Conservation (phyloP, 2,329 filamentous ascomycete genomes). For the Pyrenochaeta sp. region DNA sequence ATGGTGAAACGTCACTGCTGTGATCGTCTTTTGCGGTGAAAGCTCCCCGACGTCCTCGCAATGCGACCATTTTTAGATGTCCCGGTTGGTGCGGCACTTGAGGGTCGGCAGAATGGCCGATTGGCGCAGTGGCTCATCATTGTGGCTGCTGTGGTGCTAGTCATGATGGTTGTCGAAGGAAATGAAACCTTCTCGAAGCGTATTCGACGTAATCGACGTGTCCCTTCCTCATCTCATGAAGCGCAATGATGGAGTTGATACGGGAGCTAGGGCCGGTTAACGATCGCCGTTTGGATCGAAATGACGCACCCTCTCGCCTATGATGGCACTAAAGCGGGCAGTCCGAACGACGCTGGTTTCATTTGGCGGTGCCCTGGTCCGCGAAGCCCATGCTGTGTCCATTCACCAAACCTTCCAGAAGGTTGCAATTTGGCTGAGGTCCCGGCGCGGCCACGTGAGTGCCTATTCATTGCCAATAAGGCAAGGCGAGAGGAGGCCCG, state of each 20-base stretch:
- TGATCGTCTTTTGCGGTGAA: conserved; percentile 13
- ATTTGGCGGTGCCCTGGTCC: conserved; percentile 30
- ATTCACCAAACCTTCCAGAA: conserved; percentile 27
- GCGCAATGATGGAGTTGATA: conserved; percentile 21
- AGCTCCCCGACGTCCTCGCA: conserved; percentile 4
- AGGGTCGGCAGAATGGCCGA: neutral
- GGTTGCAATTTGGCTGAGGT: conserved; percentile 12
- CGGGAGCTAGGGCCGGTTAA: conserved; percentile 32
- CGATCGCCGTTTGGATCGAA: conserved; percentile 42
- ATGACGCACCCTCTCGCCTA: conserved; percentile 36
- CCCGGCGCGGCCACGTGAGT: conserved; percentile 22
- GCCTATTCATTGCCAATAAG: conserved; percentile 4
- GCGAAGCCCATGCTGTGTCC: conserved; percentile 19
- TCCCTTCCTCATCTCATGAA: conserved; percentile 31
- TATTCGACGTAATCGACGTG: conserved; percentile 35
- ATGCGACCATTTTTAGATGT: neutral
- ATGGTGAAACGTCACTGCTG: conserved; percentile 27
- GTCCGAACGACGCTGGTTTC: conserved; percentile 43
- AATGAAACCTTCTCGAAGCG: conserved; percentile 44
- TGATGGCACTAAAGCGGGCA: conserved; percentile 19
- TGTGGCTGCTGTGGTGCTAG: conserved; percentile 8
- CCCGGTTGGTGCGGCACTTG: neutral
- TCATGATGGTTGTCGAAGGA: conserved; percentile 24
- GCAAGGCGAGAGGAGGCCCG: conserved; percentile 9
- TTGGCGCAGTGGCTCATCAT: conserved; percentile 1